Evolutionary conservation across 257 asterid genomes (phyloP).

Genomic region (Solanum acaule): DNA sequence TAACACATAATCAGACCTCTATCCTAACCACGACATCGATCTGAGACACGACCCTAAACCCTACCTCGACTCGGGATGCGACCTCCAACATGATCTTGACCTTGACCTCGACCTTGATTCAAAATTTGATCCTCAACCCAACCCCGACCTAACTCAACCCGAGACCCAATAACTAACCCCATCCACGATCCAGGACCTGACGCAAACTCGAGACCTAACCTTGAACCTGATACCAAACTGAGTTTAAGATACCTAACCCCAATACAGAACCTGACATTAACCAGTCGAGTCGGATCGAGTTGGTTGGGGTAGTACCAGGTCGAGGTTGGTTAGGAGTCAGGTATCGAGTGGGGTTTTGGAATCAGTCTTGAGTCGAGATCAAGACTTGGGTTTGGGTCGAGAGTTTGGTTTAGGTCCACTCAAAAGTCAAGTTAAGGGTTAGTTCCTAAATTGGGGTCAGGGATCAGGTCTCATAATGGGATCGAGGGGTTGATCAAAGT

Average conservation of each 20-base stretch:
- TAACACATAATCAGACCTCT: not conserved
- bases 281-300: not conserved
- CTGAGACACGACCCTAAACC: not conserved
- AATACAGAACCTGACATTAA: not conserved
- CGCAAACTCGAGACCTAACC: not conserved
- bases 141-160: not conserved
- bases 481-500: not conserved
- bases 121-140: not conserved
- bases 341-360: not conserved
- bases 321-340: not conserved
- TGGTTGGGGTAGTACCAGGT: not conserved
- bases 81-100: not conserved
- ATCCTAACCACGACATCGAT: not conserved
- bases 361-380: not conserved
- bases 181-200: not conserved
- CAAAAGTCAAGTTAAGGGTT: not conserved
- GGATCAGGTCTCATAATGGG: too few relatives aligned
- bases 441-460: not conserved
- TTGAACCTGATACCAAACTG: not conserved
- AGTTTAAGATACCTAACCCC: too few relatives aligned
- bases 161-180: not conserved
- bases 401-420: not conserved
- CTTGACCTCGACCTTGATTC: not conserved
- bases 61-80: not conserved
- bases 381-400: not conserved